Base-by-base conservation (phyloP, 169 alveolate genomes). In the Ichthyophthirius multifiliis region DNA sequence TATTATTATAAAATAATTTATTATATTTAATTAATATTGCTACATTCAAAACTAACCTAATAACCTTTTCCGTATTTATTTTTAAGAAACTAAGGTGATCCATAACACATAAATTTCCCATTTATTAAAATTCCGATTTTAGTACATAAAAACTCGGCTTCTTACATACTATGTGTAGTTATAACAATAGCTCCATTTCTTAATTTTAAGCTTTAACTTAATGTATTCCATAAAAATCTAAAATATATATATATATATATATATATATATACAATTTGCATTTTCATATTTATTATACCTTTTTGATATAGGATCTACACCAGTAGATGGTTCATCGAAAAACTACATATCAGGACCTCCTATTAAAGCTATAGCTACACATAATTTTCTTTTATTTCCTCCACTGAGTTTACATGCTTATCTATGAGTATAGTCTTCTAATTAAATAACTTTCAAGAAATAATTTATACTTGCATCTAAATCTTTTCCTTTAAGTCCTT, bases 111-210 rank as follows among this genome's bases (percentile, higher is more conserved):
- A 43, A 90, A 80, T 85, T 85, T 81, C 4, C 97, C 97, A 71
- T 91, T 83, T 0, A 87, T 86, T 82, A 94, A 85, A 64, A 94
- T 90, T n/a, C 92, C 95, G 44, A 94, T 93, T 62, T 89, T 86
- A 76, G 90, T 91, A 63, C 94, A 82, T 9, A 91, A 65, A 16
- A 84, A 75, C 44, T 94, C 97, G 5, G 96, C 97, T 84, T 92
- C 96, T 45, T 92, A 95, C 94, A 92, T 92, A 5, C 92, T 78
- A 80, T 94, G 97, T 20, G 97, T 94, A 5, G 97, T 91, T 45
- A 94, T 64, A 20, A 89, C 83, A 20, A 93, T 86, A 35, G 83
- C 83, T 45, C 88, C 63, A 37, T 76, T 65, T 67, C 89, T 83
- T 65, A 85, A 63, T 65, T 80, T 67, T 74, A 79, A 81, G 76